Evolutionary conservation across 2,329 filamentous ascomycete species (phyloP).

Genomic region (Pseudopithomyces chartarum): DNA sequence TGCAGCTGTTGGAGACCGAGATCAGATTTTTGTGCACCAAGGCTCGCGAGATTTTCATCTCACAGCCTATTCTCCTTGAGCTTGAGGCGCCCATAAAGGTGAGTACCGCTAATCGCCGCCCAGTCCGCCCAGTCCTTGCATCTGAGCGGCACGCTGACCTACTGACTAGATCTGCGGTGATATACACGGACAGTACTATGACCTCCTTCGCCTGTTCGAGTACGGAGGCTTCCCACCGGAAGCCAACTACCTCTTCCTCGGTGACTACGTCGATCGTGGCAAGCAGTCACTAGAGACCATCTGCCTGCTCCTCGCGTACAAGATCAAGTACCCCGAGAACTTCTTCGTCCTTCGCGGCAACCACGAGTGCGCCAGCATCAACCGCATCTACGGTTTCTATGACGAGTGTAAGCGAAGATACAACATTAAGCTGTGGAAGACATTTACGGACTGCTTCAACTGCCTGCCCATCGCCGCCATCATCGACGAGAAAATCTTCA

Average conservation of each 20-base stretch:
- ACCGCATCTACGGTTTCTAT: slow-evolving; percentile 95
- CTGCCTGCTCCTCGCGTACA: slow-evolving; percentile 94
- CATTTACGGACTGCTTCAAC: slow-evolving; percentile 99
- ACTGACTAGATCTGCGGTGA: slow-evolving; percentile 87
- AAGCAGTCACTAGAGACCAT: slow-evolving; percentile 99
- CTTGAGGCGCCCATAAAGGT: slow-evolving; percentile 99
- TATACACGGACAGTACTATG: slow-evolving; percentile 99
- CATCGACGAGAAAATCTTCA: slow-evolving; percentile 99
- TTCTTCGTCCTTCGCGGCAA: slow-evolving; percentile 95
- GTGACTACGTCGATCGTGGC: slow-evolving; percentile 97
- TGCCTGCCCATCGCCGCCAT: slow-evolving; percentile 97
- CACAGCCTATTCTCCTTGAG: slow-evolving; percentile 95
- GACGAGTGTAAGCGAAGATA: slow-evolving; percentile 96
- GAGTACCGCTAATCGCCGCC: slow-evolving; percentile 38
- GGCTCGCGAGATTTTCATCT: slow-evolving; percentile 99
- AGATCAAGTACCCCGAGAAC: slow-evolving; percentile 99
- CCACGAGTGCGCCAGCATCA: slow-evolving; percentile 96
- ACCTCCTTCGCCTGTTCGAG: slow-evolving; percentile 94
- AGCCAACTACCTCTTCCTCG: slow-evolving; percentile 99
- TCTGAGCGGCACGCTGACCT: slow-evolving; percentile 19
- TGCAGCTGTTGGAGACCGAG: slow-evolving; percentile 93
- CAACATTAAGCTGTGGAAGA: slow-evolving; percentile 99
- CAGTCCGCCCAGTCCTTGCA: neutral
- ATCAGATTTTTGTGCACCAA: slow-evolving; percentile 98
- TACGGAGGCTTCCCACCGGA: slow-evolving; percentile 98